These are phyloP conservation scores for Malus fusca DNA, from an alignment of 306 rosid genomes.

Conservation along the genomic window DNA sequence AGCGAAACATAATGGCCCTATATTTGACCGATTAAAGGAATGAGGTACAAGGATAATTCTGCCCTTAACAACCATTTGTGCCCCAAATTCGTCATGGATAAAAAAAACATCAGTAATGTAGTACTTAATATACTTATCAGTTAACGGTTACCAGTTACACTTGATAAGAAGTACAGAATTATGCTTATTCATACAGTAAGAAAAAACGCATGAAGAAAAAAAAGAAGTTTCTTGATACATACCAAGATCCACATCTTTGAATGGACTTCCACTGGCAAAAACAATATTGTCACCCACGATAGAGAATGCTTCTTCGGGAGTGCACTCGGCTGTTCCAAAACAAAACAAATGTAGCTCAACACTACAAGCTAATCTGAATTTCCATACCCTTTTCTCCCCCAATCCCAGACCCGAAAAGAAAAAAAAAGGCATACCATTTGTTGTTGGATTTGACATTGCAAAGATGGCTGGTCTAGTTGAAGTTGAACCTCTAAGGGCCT, in stretches of 20 bases:
- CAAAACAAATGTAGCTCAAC: constrained; percentile 12
- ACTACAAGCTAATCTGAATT: not conserved
- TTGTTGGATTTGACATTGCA: constrained; percentile 99
- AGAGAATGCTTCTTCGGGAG: constrained; percentile 90
- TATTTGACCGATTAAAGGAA: not conserved
- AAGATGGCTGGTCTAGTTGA: constrained; percentile 95
- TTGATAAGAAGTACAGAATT: not conserved
- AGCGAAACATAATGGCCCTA: not conserved
- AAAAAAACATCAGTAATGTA: not conserved
- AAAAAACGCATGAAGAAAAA: not conserved
- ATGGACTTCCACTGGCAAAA: constrained; percentile 99
- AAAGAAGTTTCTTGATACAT: constrained; percentile 14
- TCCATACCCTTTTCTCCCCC: not conserved
- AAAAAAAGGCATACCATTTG: constrained; percentile 46
- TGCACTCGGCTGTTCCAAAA: constrained; percentile 76
- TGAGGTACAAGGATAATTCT: not conserved
- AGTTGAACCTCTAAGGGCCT: constrained; percentile 88
- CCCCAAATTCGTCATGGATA: not conserved
- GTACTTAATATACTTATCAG: too few relatives aligned
- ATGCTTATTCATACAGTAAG: not conserved
- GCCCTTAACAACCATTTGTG: not conserved
- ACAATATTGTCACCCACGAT: constrained; percentile 78
- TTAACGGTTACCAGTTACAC: not conserved
- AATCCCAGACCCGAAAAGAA: not conserved
- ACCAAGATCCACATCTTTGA: constrained; percentile 86